Conservation (phyloP, 2,329 filamentous ascomycete genomes). For the Aspergillus piperis region DNA sequence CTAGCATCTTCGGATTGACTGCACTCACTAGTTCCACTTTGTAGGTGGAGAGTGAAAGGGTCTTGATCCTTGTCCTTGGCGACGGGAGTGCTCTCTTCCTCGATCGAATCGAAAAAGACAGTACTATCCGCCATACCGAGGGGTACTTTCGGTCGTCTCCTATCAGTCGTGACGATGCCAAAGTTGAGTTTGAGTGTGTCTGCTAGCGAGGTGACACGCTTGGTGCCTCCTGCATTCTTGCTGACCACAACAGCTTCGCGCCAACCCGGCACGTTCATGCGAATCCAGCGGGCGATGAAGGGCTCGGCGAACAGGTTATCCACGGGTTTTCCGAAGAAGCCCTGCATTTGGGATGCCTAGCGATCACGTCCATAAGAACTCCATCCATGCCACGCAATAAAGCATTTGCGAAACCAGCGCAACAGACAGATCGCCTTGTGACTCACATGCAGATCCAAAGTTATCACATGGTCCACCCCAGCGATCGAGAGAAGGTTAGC, state of each 20-base stretch:
- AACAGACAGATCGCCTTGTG: constrained; percentile 7
- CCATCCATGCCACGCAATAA: constrained; percentile 7
- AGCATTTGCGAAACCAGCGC: background rate
- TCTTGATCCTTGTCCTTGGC: constrained; percentile 32
- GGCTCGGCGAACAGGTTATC: constrained; percentile 97
- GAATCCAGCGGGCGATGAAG: constrained; percentile 92
- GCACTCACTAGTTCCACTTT: constrained; percentile 20
- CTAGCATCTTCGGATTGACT: constrained; percentile 17
- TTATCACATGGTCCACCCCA: constrained; percentile 96
- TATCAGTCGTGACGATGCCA: constrained; percentile 73
- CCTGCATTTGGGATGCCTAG: constrained; percentile 92
- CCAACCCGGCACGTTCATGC: constrained; percentile 84
- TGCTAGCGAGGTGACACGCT: constrained; percentile 91
- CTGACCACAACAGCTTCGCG: constrained; percentile 89
- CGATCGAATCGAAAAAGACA: constrained; percentile 67
- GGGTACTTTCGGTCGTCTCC: constrained; percentile 54
- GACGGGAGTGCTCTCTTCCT: constrained; percentile 40
- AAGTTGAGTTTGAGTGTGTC: constrained; percentile 97
- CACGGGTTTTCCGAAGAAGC: constrained; percentile 96
- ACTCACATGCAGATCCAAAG: constrained; percentile 83
- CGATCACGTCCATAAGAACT: constrained; percentile 22
- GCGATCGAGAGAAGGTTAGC: constrained; percentile 92
- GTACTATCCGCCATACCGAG: constrained; percentile 74
- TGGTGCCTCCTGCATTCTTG: constrained; percentile 96
- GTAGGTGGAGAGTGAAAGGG: constrained; percentile 31